Conservation (phyloP, 208 protist genomes). For the Acanthamoeba sp. region DNA sequence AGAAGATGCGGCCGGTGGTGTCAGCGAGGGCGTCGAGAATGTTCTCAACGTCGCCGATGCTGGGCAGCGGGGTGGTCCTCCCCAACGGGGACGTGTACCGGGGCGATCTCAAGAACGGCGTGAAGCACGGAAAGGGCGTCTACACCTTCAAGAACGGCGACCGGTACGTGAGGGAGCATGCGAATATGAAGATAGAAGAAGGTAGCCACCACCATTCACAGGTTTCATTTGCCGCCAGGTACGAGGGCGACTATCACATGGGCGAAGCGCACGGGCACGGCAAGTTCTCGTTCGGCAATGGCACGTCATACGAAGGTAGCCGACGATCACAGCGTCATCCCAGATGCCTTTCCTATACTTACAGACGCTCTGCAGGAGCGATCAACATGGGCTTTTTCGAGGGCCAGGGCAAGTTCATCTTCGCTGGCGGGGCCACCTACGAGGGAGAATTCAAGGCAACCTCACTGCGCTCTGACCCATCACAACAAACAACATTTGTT, state of each 20-base stretch:
- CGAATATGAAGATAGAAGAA: no score
- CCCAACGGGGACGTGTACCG: neutral
- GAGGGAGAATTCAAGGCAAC: conserved; percentile 22
- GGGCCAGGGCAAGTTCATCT: neutral
- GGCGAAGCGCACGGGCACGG: conserved; percentile 19
- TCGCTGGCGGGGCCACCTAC: neutral
- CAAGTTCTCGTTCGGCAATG: conserved; percentile 22
- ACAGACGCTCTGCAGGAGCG: no score
- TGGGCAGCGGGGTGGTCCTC: neutral
- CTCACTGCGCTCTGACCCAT: no score
- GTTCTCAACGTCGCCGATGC: no score
- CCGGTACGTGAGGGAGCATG: no score
- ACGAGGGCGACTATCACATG: neutral
- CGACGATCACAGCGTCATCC: no score
- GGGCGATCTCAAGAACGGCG: neutral
- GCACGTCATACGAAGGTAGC: conserved; percentile 40
- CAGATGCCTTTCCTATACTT: no score
- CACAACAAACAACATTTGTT: no score
- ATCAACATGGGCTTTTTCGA: neutral
- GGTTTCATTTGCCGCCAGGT: no score
- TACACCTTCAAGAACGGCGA: neutral
- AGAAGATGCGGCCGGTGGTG: no score
- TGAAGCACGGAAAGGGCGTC: neutral
- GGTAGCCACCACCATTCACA: no score
- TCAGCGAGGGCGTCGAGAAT: no score